phyloP scores from a whole-genome alignment of 306 rosid genomes.

The Corylus avellana region DNA sequence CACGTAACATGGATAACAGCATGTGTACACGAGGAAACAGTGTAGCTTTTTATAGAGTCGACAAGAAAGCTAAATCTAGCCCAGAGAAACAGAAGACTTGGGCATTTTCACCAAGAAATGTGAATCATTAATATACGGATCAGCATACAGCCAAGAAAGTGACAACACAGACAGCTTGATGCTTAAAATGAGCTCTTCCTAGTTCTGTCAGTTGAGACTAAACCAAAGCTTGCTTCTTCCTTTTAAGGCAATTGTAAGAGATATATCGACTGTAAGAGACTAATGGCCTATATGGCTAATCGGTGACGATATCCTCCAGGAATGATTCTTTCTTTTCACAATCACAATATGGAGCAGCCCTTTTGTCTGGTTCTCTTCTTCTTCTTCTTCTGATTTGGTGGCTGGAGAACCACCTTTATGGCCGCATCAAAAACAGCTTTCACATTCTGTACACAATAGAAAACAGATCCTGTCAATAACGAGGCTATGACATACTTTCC shows the following conservation, averaged over 20 bases:
- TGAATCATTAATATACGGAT: slow-evolving; percentile 54
- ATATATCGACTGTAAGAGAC: slow-evolving; percentile 38
- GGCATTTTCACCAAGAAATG: slow-evolving; percentile 34
- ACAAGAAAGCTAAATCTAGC: slow-evolving; percentile 40
- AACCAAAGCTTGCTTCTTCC: slow-evolving; percentile 34
- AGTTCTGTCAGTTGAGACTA: slow-evolving; percentile 42
- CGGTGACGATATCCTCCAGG: slow-evolving; percentile 44
- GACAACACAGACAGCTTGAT: slow-evolving; percentile 40
- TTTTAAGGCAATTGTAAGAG: slow-evolving; percentile 38
- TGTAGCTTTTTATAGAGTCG: slow-evolving; percentile 25
- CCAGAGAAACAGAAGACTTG: slow-evolving; percentile 24
- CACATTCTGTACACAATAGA: slow-evolving; percentile 68
- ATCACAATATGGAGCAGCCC: slow-evolving; percentile 82
- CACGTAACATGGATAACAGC: slow-evolving; percentile 40
- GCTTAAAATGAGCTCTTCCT: slow-evolving; percentile 40
- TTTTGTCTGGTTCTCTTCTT: slow-evolving; percentile 78
- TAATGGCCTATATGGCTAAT: slow-evolving; percentile 43
- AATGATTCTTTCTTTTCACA: slow-evolving; percentile 15
- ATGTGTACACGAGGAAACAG: slow-evolving; percentile 33
- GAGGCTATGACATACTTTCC: slow-evolving; percentile 9
- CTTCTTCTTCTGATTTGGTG: slow-evolving; percentile 80
- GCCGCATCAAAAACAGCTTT: slow-evolving; percentile 95
- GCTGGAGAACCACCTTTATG: slow-evolving; percentile 93
- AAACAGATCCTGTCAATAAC: neutral
- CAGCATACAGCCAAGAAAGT: slow-evolving; percentile 31